Evolutionary conservation across 1,284 basidiomycete species (phyloP), one percentile per base, ranked within the genome.

Genomic region (Ustilago lituana): DNA sequence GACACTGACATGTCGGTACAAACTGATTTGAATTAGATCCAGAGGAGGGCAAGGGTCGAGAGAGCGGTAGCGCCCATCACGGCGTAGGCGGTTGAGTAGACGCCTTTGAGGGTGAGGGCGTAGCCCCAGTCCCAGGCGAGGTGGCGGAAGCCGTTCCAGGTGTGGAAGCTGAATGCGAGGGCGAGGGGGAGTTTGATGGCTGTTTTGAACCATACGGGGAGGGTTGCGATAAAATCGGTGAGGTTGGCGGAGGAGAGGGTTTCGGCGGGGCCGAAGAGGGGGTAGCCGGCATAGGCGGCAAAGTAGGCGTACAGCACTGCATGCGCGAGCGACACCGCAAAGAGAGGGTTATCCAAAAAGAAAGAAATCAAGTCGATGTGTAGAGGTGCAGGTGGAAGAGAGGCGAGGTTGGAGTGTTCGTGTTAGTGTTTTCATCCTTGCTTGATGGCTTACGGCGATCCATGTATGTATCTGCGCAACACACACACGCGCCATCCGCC

Each of bases 131-230:
- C 95, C 95, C 96, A 98, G 23, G 85, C 84, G 77, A 98, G 85
- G 86, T 98, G 95, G 47, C 95, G 88, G 48, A 98, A 65, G 5
- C 95, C 95, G 84, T 98, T 98, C 83, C 89, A 87, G 7, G 88
- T 87, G 85, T 98, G 95, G 88, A 90, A 97, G 23, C 29, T 52
- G 38, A 76, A 70, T 2, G 77, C 27, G 15, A 70, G 56, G 1
- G 74, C 74, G n/a, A 73, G 51, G 44, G 74, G 69, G 8, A 56
- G 66, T 48, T 81, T 81, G 39, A 71, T 26, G 27, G 58, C 46
- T 17, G 77, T 64, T 71, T 82, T 82, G 51, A 76, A 66, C 83
- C 83, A 84, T n/a, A 63, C 55, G 41, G 84, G 84, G 26, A 82
- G 63, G 20, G 85, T 84, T 5, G 87, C 84, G 49, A 91, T 88